Percentiles rank a stretch among this genome's conserved stretches.
These are phyloP conservation scores for Phytophthora ohioensis DNA, from an alignment of 352 stramenopile species.

Conservation along the genomic window DNA sequence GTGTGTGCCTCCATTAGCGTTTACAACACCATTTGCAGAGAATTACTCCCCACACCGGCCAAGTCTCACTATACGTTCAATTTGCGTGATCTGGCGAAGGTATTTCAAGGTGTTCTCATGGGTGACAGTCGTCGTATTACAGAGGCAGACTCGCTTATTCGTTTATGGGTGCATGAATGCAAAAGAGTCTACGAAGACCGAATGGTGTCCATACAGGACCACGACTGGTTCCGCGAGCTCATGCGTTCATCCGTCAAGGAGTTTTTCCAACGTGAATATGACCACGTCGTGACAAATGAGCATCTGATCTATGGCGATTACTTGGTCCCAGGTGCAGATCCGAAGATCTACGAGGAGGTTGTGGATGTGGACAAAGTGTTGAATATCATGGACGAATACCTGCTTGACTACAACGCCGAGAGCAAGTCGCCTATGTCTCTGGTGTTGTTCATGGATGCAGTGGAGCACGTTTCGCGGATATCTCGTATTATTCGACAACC, in stretches of 20 bases:
- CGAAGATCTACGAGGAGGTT: conserved; percentile 91
- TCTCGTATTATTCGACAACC: conserved; percentile 84
- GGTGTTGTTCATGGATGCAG: conserved; percentile 88
- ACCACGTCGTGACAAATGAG: conserved; percentile 76
- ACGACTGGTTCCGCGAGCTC: conserved; percentile 90
- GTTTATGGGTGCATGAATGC: conserved; percentile 94
- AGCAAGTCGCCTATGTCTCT: conserved; percentile 93
- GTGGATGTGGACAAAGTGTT: conserved; percentile 87
- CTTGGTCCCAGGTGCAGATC: conserved; percentile 80
- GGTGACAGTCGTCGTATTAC: conserved; percentile 78
- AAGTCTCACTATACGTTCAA: conserved; percentile 98
- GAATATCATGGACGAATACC: conserved; percentile 88
- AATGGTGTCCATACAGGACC: conserved; percentile 92
- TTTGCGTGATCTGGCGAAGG: conserved; percentile 93
- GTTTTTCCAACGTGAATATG: conserved; percentile 87
- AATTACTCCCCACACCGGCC: conserved; percentile 93
- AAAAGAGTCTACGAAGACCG: conserved; percentile 96
- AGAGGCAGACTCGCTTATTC: conserved; percentile 70
- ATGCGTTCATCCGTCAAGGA: conserved; percentile 71
- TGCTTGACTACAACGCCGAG: conserved; percentile 93
- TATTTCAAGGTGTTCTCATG: conserved; percentile 94
- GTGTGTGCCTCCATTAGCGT: conserved; percentile 90
- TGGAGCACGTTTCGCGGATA: conserved; percentile 89
- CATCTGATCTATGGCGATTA: conserved; percentile 87
- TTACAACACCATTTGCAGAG: conserved; percentile 91